Conservation (phyloP, 2,329 filamentous ascomycete species). For the Fusarium coicis region DNA sequence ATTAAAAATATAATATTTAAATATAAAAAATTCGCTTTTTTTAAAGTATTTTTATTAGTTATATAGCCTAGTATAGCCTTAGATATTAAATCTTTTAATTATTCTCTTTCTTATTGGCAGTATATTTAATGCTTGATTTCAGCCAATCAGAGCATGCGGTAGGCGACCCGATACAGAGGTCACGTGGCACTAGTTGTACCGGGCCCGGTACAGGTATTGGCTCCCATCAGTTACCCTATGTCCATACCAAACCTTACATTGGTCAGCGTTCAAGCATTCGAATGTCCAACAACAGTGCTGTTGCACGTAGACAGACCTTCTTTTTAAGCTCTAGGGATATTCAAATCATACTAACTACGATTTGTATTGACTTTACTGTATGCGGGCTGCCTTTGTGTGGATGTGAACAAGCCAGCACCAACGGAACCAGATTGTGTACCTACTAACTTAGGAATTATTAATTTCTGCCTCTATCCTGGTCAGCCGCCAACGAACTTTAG, state of each 20-base stretch:
- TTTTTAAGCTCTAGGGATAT: not conserved
- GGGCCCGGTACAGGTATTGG: too few species aligned
- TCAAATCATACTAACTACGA: not conserved
- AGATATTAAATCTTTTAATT: too few species aligned
- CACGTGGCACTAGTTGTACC: too few species aligned
- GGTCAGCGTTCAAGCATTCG: not conserved
- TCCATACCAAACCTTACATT: not conserved
- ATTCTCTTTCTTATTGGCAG: too few species aligned
- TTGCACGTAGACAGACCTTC: not conserved
- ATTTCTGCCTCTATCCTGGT: constrained; percentile 42
- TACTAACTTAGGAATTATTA: constrained; percentile 36
- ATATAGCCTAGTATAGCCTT: too few species aligned
- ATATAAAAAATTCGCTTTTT: too few species aligned
- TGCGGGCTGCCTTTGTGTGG: not conserved
- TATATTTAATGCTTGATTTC: too few species aligned
- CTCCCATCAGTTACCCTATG: not conserved
- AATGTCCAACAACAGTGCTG: not conserved
- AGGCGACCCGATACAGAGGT: too few species aligned
- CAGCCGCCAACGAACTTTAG: constrained; percentile 39
- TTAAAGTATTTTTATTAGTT: too few species aligned
- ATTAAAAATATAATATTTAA: too few species aligned
- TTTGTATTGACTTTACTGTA: not conserved
- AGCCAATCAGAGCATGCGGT: too few species aligned
- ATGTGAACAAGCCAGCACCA: not conserved
- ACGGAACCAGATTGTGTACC: not conserved